A percentile compares a stretch with the other conserved stretches of the same genome.
Evolutionary conservation across 345 rosid genomes (phyloP).

Genomic region (Triadica sebifera): DNA sequence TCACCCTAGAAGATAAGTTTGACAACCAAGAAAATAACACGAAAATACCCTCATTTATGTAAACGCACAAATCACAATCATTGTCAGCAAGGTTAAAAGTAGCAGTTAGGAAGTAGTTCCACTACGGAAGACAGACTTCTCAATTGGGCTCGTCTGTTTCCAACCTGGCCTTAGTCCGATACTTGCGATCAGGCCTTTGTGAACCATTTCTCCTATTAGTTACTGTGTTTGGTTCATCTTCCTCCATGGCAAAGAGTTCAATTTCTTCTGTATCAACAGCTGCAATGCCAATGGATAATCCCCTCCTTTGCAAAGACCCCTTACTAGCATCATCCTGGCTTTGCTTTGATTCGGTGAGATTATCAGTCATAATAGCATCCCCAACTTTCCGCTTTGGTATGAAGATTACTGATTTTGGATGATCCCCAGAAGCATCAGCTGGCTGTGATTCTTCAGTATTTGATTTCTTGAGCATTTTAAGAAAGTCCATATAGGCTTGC

Average conservation of each 20-base stretch:
- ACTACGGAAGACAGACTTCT: background rate
- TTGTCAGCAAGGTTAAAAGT: background rate
- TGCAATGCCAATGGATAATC: conserved; percentile 7
- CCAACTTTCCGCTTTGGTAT: conserved; percentile 32
- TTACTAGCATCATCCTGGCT: conserved; percentile 25
- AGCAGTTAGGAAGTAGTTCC: background rate
- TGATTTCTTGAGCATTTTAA: conserved; percentile 17
- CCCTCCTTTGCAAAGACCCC: conserved; percentile 18
- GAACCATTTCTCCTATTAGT: conserved; percentile 15
- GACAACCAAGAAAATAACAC: background rate
- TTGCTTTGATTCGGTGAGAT: conserved; percentile 23
- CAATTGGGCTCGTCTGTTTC: conserved; percentile 35
- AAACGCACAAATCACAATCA: background rate
- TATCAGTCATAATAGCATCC: conserved; percentile 24
- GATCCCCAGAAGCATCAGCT: conserved; percentile 21
- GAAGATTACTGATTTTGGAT: conserved; percentile 19
- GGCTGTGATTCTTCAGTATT: conserved; percentile 3
- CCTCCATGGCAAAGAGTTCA: conserved; percentile 20
- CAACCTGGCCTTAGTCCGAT: conserved; percentile 46
- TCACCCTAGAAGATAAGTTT: background rate
- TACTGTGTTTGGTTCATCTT: conserved; percentile 23
- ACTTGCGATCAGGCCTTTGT: conserved; percentile 47
- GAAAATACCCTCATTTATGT: background rate
- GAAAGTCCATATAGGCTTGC: conserved; percentile 25
- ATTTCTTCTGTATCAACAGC: conserved; percentile 4